Base-by-base conservation (phyloP, 495 filamentous ascomycete species). In the Lophiotrema nucula region DNA sequence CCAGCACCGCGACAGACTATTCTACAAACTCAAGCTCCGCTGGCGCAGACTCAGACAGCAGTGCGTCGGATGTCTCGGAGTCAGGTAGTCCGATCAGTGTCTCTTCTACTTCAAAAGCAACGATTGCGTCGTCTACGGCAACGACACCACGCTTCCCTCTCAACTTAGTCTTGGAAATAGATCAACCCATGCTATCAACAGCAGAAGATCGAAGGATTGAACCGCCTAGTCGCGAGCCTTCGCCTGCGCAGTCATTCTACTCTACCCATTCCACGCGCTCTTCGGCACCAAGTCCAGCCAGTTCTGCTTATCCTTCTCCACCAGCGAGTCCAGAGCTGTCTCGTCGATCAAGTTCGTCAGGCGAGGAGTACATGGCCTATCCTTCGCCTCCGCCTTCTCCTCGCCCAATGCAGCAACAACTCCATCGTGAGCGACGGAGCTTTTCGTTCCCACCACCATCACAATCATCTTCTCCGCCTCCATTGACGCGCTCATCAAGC, bases 381-480 rank as follows among this genome's bases (percentile, higher is more conserved):
- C 56, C 56, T 1, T 55, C 50, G 1, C 58, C 58, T 10, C 58
- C 58, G 10, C 26, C 49, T 13, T 53, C 58, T 2, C 57, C 57
- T 2, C 16, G 8, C 22, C 37, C 44, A 1, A 18, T n/a, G 15
- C 25, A 42, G 2, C 50, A 21, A 28, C 3, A 19, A 15, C 13
- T 16, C 24, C 28, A 15, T 1, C 24, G 24, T 2, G 23, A 37
- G 6, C 27, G 47, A 4, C 42, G 19, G n/a, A 26, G 18, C 33
- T 58, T 60, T 24, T 18, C 48, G n/a, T 51, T 46, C 23, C 38
- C 49, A 8, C 19, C 23, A 1, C 23, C 47, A n/a, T 54, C 51
- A 33, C 21, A 6, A 15, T 31, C 51, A 3, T 3, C 23, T 19
- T 13, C 39, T 3, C 51, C 37, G 6, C 12, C 38, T 31, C 38